Base-by-base conservation (phyloP, 768 basidiomycete genomes). In the Leccinum boreale region DNA sequence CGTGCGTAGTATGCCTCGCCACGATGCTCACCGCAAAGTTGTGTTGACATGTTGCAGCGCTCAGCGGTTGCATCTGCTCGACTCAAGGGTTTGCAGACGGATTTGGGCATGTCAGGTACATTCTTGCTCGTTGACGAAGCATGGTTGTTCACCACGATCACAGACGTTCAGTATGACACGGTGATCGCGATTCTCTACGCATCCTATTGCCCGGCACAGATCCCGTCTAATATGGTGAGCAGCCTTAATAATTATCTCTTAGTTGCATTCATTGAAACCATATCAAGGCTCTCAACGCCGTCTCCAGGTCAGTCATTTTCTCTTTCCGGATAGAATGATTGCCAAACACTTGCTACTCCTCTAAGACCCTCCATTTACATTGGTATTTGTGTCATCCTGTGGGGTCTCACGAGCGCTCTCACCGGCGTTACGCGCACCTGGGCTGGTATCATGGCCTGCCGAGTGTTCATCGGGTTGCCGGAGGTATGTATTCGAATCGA, bases 121-220 rank as follows among this genome's bases (percentile, higher is more conserved):
- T 53, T 44, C 26, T 50, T 29, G 7, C 23, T 39, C 4, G 6
- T 45, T 29, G 14, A 7, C 9, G 23, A 33, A 3, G 26, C 4
- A 15, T 26, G 17, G 12, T 21, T 26, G 10, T 23, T 56, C 11
- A 58, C 15, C 7, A 5, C 19, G 17, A 23, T n/a, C n/a, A 53
- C 55, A 84, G 83, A 81, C 62, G 67, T 82, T 35, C 82, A 85
- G 64, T 85, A 85, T 66, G 72, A 75, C 21, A 81, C 81, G 0
- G 75, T 83, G 3, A 68, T 85, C 17, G 81, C 82, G 1, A 75
- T 82, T 31, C 74, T 85, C 29, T 85, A 79, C 58, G 85, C 75
- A 7, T 84, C 83, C 1, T 86, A 87, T 61, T 83, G 82, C 50
- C 85, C 85, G 1, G 81, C 81, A 19, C 85, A 87, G 62, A 79